phyloP scores from a whole-genome alignment of 805 yeast species.

The Suhomyces xylopsoci region DNA sequence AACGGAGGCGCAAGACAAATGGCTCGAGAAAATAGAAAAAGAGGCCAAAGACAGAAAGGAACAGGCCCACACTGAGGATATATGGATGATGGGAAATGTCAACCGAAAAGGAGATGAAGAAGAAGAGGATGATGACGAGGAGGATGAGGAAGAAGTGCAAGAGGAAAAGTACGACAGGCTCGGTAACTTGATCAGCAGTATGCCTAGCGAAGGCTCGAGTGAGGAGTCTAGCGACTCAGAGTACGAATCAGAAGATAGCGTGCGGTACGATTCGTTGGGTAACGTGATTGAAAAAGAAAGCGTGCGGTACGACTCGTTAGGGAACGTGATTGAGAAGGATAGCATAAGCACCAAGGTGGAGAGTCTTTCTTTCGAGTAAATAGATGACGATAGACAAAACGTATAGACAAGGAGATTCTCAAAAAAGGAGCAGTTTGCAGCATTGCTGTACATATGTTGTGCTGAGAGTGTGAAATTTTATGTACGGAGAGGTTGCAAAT shows the following conservation, averaged over 20 bases:
- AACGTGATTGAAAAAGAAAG: slow-evolving; percentile 13
- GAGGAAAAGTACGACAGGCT: slow-evolving; percentile 16
- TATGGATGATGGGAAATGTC: slow-evolving; percentile 78
- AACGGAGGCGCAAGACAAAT: slow-evolving; percentile 64
- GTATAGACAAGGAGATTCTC: no score
- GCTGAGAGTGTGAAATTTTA: no score
- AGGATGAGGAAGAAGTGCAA: slow-evolving; percentile 12
- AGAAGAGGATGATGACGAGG: slow-evolving; percentile 4
- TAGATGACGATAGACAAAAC: background rate
- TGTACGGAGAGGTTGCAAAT: no score
- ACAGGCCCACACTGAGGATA: slow-evolving; percentile 51
- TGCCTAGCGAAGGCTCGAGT: slow-evolving; percentile 10
- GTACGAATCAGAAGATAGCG: slow-evolving; percentile 14
- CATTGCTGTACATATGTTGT: no score
- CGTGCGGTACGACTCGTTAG: slow-evolving; percentile 20
- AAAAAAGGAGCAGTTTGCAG: no score
- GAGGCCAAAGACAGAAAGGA: slow-evolving; percentile 64
- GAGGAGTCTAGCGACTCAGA: slow-evolving; percentile 11
- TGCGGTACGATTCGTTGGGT: slow-evolving; percentile 22
- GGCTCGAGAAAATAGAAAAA: slow-evolving; percentile 65
- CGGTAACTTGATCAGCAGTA: slow-evolving; percentile 19
- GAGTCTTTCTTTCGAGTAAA: background rate
- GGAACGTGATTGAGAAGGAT: slow-evolving; percentile 16
- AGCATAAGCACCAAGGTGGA: background rate
- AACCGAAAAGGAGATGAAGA: slow-evolving; percentile 42